Evolutionary conservation across 768 basidiomycete genomes (phyloP), one percentile per base, ranked within the genome.

Genomic region (Amanita inopinata): DNA sequence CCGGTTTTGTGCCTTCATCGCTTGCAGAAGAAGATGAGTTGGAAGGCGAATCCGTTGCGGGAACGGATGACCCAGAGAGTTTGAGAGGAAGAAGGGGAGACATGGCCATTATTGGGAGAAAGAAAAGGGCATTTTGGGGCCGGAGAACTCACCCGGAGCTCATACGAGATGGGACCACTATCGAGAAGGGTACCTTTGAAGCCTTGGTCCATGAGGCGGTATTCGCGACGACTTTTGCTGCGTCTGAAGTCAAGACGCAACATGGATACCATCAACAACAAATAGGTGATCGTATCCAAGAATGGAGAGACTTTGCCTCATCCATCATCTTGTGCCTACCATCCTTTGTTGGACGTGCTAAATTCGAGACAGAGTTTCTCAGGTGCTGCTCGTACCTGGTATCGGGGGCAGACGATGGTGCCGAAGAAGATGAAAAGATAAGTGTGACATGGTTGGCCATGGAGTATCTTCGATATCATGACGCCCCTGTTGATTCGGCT

Each of bases 151-250:
- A 91, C 64, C 83, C 83, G 7, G 76, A 86, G 49, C 59, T 88
- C 17, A 61, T 73, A 48, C 65, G 39, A 64, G 58, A 38, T 54
- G 58, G 49, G 2, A 62, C 61, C 10, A 56, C 50, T 7, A 66
- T 89, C 24, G 67, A 73, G 51, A 78, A 74, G 37, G 88, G 87
- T 9, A 79, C 77, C 0, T 72, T 78, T 30, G 88, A 90, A 56
- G 86, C 90, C 1, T 68, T 92, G 4, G 62, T 82, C 0, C 89
- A 93, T 53, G 90, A 91, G 59, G 63, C 76, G 8, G 78, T 87
- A 9, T 91, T 91, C 55, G 80, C 73, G 9, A 88, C 86, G 1
- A 78, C 76, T 10, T 86, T 82, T 54, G 41, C 62, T 22, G 45
- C 36, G 23, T n/a, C 40, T 5, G 53, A 56, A n/a, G 47, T 43